Conservation (phyloP, 257 asterid species). For the Solanum commersonii region DNA sequence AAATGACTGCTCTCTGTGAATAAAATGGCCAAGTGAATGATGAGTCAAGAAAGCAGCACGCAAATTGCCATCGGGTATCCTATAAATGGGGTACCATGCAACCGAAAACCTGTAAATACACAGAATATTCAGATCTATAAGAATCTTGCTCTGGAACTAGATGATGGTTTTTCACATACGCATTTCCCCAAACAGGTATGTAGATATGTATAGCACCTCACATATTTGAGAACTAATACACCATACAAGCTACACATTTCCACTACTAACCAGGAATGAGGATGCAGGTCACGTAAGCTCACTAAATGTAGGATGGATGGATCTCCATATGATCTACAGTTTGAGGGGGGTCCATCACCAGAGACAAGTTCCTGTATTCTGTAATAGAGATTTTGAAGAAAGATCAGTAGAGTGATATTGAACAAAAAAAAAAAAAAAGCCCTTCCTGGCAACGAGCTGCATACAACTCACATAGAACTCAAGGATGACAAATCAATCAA, state of each 20-base stretch:
- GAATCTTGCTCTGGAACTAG: neutral
- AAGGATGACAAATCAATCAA: neutral
- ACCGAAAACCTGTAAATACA: conserved; percentile 19
- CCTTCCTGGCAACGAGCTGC: neutral
- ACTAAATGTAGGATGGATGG: conserved; percentile 6
- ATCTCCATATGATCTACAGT: conserved; percentile 14
- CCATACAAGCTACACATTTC: neutral
- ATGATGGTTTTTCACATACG: neutral
- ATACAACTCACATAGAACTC: neutral
- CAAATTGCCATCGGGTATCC: conserved; percentile 21
- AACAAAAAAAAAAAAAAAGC: neutral
- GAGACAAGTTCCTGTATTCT: conserved; percentile 14
- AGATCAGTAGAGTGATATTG: neutral
- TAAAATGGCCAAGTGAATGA: conserved; percentile 23
- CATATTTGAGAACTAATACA: neutral
- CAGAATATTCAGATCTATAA: neutral
- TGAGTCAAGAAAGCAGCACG: conserved; percentile 25
- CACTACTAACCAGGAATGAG: conserved; percentile 15
- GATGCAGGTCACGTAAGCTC: conserved; percentile 12
- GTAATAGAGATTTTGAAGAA: neutral
- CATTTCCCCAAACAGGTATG: neutral
- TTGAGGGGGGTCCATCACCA: conserved; percentile 7
- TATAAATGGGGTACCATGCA: conserved; percentile 23
- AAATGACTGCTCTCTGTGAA: neutral
- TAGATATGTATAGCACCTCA: neutral